These are phyloP conservation scores for Entamoeba invadens DNA, from an alignment of 208 protist species.

Conservation along the genomic window DNA sequence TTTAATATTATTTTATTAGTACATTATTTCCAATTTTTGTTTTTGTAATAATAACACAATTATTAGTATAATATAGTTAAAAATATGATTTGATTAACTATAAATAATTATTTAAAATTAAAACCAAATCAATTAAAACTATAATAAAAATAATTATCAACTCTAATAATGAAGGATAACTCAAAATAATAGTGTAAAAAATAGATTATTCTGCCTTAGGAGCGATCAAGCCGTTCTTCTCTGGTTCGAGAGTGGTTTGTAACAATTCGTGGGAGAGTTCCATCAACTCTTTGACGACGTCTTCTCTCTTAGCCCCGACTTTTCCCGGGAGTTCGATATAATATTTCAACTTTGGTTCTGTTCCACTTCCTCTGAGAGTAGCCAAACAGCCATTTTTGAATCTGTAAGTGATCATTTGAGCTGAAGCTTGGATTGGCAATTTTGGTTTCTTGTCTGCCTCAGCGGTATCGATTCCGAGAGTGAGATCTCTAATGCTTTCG, in stretches of 20 bases:
- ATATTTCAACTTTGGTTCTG: constrained; percentile 96
- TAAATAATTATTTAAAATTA: too few species aligned
- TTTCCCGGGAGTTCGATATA: constrained; percentile 27
- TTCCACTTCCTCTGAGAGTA: constrained; percentile 77
- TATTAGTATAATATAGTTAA: too few species aligned
- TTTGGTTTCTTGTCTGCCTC: constrained; percentile 7
- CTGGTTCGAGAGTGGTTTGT: background rate
- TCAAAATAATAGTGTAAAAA: too few species aligned
- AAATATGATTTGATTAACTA: too few species aligned
- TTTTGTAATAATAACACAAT: too few species aligned
- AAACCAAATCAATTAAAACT: too few species aligned
- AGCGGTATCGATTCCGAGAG: constrained; percentile 21
- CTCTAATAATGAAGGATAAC: too few species aligned
- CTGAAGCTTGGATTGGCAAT: background rate
- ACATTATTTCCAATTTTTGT: too few species aligned
- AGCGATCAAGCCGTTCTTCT: background rate
- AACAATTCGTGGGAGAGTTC: background rate
- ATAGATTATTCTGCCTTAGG: background rate
- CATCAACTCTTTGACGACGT: background rate
- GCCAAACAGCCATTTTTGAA: constrained; percentile 66
- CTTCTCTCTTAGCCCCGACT: background rate
- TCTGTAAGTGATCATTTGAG: constrained; percentile 76
- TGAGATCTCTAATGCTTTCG: constrained; percentile 25
- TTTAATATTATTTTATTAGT: too few species aligned
- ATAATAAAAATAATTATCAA: too few species aligned